Percentiles rank a stretch among this genome's conserved stretches.
These are phyloP conservation scores for Plasmodium coatneyi DNA, from an alignment of 169 alveolate species.

Conservation along the genomic window DNA sequence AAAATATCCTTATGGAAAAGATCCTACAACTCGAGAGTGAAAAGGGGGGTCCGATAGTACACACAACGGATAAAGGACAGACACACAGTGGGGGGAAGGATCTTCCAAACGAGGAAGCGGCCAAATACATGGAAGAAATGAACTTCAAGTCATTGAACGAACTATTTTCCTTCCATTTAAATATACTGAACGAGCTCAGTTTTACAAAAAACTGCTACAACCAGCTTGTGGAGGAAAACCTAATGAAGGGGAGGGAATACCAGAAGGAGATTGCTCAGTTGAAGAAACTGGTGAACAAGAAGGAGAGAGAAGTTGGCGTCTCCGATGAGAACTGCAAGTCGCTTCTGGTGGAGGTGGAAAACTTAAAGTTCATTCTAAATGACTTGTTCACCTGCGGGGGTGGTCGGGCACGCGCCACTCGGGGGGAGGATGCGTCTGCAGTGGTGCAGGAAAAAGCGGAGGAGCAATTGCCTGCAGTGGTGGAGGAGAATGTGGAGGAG, in stretches of 20 bases:
- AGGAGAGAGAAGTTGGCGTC: conserved; percentile 9
- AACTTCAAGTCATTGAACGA: conserved; percentile 30
- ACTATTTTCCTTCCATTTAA: conserved; percentile 21
- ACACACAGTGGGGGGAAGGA: not conserved
- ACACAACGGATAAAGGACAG: not conserved
- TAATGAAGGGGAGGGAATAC: conserved; percentile 23
- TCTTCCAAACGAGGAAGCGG: not conserved
- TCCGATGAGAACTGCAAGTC: conserved; percentile 43
- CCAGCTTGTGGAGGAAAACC: not conserved
- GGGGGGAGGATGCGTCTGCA: not conserved
- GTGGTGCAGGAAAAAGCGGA: not conserved
- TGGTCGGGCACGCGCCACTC: not conserved
- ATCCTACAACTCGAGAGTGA: conserved; percentile 3
- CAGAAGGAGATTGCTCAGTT: conserved; percentile 9
- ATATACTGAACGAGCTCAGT: conserved; percentile 7
- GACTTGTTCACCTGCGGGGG: conserved; percentile 27
- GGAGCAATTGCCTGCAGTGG: not conserved
- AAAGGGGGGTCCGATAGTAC: not conserved
- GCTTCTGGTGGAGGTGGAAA: conserved; percentile 30
- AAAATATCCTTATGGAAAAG: conserved; percentile 10
- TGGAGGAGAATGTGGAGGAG: not conserved
- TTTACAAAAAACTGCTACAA: not conserved
- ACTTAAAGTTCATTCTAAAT: conserved; percentile 38
- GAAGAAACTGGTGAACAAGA: not conserved
- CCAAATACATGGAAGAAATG: conserved; percentile 33